Conservation (phyloP, 331 rosid genomes). For the Ulmus americana region DNA sequence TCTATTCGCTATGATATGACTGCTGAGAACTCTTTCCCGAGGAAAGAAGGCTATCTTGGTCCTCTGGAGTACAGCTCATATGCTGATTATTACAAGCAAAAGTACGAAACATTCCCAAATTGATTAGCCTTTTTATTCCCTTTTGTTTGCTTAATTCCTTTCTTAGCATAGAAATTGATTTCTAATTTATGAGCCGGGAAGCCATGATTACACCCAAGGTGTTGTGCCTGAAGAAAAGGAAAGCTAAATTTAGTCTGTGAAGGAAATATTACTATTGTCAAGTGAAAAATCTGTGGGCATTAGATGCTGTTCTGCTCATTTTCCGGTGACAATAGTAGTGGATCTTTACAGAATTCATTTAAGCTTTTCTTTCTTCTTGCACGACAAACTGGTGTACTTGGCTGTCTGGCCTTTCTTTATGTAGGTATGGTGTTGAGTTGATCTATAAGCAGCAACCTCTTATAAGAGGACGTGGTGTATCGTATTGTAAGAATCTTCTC, state of each 20-base stretch:
- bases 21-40: constrained; percentile 89
- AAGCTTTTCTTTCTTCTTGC: constrained; percentile 68
- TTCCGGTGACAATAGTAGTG: constrained; percentile 31
- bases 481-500: constrained; percentile 94
- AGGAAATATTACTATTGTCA: constrained; percentile 42
- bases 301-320: constrained; percentile 25
- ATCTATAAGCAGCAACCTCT: constrained; percentile 86
- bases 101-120: constrained; percentile 47
- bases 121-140: constrained; percentile 13
- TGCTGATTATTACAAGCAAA: constrained; percentile 96
- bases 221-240: constrained; percentile 61
- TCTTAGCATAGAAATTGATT: constrained; percentile 12
- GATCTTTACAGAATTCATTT: constrained; percentile 45
- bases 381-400: constrained; percentile 55
- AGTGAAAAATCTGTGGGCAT: constrained; percentile 27
- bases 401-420: constrained; percentile 41
- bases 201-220: constrained; percentile 42
- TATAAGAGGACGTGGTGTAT: constrained; percentile 94
- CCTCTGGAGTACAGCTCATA: constrained; percentile 97
- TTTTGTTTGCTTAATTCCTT: constrained; percentile 8
- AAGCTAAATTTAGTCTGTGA: constrained; percentile 54
- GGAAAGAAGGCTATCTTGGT: constrained; percentile 98
- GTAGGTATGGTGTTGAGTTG: constrained; percentile 92
- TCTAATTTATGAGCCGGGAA: constrained; percentile 29
- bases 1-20: constrained; percentile 82